Evolutionary conservation across 352 stramenopile species (phyloP), one percentile per base, ranked within the genome.

Genomic region (Phytophthora sp.): DNA sequence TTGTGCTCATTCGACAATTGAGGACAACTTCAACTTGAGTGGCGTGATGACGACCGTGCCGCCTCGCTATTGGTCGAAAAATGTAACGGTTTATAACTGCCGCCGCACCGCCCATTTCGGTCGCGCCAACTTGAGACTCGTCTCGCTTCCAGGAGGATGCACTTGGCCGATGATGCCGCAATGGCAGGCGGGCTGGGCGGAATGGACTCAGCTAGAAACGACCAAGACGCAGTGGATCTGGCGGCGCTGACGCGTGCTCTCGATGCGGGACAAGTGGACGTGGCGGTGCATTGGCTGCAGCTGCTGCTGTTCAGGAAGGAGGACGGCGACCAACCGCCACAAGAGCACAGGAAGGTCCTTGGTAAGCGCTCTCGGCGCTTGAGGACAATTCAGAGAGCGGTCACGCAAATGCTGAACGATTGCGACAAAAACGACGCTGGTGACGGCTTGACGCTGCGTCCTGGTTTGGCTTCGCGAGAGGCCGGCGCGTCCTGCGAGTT

Each of bases 251-350:
- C 42, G 27, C 59, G 34, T 7, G 65, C 74, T 18, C 58, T 84
- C 2, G 69, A 78, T 15, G 62, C 55, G 1, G 66, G 55, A 31
- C 65, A 76, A 55, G 62, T 80, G 55, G 75, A 82, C 42, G 62
- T 69, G 44, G 67, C 60, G 6, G 63, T 76, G 32, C 67, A 81
- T 62, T 72, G 51, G 46, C 53, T 86, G 43, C 65, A 83, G 30
- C 49, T 79, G 4, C 15, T 77, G 52, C 52, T 83, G 20, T 35
- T 79, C 26, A 52, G 4, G 20, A 23, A 13, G 17, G 26, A 27
- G 59, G 64, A 51, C 18, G 9, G 10, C 10, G 8, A 18, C 2
- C 20, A 35, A 0, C 13, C 5, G 26, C 17, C 28, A 8, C 30
- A 9, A 11, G 21, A 37, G 30, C 31, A 12, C 17, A 46, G 7